Base-by-base conservation (phyloP, 1,284 basidiomycete species). In the Cutaneotrichosporon mucoides region DNA sequence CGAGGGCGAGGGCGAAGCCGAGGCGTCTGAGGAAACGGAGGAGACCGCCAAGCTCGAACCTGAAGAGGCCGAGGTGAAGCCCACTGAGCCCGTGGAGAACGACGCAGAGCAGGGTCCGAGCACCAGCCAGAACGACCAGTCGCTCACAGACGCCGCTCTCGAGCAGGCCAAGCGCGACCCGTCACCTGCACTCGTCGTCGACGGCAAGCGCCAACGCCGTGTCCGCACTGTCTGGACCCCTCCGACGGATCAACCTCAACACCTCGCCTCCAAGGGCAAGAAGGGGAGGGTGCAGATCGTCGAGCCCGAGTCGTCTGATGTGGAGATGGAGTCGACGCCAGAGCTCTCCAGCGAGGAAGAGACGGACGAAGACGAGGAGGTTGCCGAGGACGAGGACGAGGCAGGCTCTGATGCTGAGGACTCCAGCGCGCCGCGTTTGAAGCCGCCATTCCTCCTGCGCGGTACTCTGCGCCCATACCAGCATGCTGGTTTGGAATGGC, bases 381-480 rank as follows among this genome's bases (percentile, higher is more conserved):
- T 59, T 3, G 65, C 42, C 33, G 63, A 65, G 9, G 62, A 61
- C 5, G 64, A 56, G 10, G 66, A 61, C 5, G 67, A 59, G 16
- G 60, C 40, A 12, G 72, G 67, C 8, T 66, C 66, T 3, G 67
- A 65, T 48, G 49, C 15, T 52, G 85, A 24, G 87, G 64, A 59
- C 49, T 86, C 84, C 80, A 86, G 60, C 73, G 82, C 6, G 77
- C 83, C 54, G 68, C 79, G 54, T 83, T 83, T 95, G 43, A 85
- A 82, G 44, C 84, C 87, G 8, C 92, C 94, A 0, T 84, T 91
- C 56, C 81, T 98, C 8, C 81, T 98, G 2, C 87, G 95, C 11
- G 95, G 93, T 1, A 85, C 85, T 3, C 82, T 99, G 42, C 87
- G 94, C 15, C 92, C 93, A 1, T 99, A 99, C 73, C 95, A 99